A percentile compares a stretch with the other conserved stretches of the same genome.
Evolutionary conservation across 75 land plant genomes (phyloP).

Genomic region (Gnetum montanum): DNA sequence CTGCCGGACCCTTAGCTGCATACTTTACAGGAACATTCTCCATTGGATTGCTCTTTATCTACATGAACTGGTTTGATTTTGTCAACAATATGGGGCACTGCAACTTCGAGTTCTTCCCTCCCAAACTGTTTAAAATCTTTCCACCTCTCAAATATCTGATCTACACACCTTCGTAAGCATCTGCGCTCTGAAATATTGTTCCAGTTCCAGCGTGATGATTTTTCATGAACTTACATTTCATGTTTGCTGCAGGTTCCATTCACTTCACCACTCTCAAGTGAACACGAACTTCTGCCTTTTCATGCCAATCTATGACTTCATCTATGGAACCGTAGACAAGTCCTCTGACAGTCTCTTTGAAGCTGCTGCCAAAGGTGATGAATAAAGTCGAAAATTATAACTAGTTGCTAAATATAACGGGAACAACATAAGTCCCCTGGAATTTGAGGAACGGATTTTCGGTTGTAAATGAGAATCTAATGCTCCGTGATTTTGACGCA

Average conservation of each 20-base stretch:
- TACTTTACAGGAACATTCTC: conserved; percentile 31
- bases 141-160: conserved; percentile 84
- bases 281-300: conserved; percentile 79
- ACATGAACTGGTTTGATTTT: conserved; percentile 71
- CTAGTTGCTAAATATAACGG: too few species aligned
- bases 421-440: too few species aligned
- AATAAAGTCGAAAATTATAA: conserved; percentile 33
- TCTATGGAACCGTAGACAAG: conserved; percentile 61
- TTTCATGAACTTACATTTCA: too few species aligned
- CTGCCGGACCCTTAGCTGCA: conserved; percentile 23
- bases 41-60: conserved; percentile 24
- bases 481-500: too few species aligned
- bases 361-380: conserved; percentile 9
- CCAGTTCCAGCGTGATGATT: too few species aligned
- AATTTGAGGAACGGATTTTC: too few species aligned
- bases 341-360: conserved; percentile 40
- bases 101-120: conserved; percentile 87
- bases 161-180: conserved; percentile 82
- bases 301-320: conserved; percentile 85
- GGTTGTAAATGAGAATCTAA: too few species aligned
- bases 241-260: conserved; percentile 72
- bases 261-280: conserved; percentile 84
- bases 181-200: too few species aligned
- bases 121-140: conserved; percentile 45
- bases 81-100: conserved; percentile 98